Percentiles rank a stretch among this genome's conserved stretches.
phyloP scores from a whole-genome alignment of 2,329 filamentous ascomycete species.

The Fusarium denticulatum region DNA sequence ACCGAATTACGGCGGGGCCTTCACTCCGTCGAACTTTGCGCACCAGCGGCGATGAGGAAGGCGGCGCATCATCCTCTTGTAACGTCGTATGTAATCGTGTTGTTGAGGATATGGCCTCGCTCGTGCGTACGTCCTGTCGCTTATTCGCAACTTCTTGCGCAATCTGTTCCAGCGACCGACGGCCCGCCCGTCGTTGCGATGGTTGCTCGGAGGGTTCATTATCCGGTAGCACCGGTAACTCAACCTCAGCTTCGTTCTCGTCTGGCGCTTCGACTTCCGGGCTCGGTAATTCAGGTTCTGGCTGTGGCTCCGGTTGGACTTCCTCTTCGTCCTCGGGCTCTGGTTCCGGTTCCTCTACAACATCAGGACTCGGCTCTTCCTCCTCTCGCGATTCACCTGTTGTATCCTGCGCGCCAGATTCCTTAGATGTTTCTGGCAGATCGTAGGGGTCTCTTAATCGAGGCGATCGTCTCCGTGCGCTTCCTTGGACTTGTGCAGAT shows the following conservation, averaged over 20 bases:
- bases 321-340: background rate
- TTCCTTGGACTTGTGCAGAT: conserved; percentile 12
- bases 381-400: background rate
- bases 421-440: conserved; percentile 45
- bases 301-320: background rate
- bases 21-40: conserved; percentile 53
- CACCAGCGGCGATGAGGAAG: conserved; percentile 55
- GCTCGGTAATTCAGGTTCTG: conserved; percentile 17
- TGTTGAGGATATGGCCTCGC: conserved; percentile 52
- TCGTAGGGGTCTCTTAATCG: conserved; percentile 43
- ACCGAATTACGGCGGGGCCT: conserved; percentile 45
- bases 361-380: background rate
- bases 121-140: conserved; percentile 53
- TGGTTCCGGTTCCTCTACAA: background rate
- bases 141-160: conserved; percentile 62
- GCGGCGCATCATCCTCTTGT: conserved; percentile 43
- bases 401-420: conserved; percentile 34
- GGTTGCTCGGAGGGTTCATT: conserved; percentile 10
- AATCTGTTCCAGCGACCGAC: conserved; percentile 36
- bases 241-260: conserved; percentile 26
- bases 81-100: conserved; percentile 56
- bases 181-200: conserved; percentile 19
- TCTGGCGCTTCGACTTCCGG: conserved; percentile 3
- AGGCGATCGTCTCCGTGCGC: conserved; percentile 30
- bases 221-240: conserved; percentile 37